Percentiles rank a stretch among this genome's conserved stretches.
These are phyloP conservation scores for Dioszegia hungarica DNA, from an alignment of 768 basidiomycete genomes.

Conservation along the genomic window DNA sequence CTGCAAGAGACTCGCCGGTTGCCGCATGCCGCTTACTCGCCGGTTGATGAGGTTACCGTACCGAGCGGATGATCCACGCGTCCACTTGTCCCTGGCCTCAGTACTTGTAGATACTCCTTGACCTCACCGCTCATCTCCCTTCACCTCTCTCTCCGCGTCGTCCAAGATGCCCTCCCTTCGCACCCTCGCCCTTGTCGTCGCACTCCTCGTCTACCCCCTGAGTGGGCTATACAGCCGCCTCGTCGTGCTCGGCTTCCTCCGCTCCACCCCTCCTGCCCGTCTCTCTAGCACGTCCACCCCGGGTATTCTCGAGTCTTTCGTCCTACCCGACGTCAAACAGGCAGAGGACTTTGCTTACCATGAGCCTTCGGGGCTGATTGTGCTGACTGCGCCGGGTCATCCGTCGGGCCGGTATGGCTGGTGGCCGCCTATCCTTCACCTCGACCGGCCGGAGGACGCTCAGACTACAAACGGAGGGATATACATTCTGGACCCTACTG, in stretches of 20 bases:
- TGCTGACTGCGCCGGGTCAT: constrained; percentile 16
- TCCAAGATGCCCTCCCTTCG: background rate
- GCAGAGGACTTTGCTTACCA: constrained; percentile 21
- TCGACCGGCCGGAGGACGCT: constrained; percentile 8
- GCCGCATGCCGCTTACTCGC: too few relatives aligned
- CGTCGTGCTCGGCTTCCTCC: background rate
- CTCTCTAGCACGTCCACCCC: background rate
- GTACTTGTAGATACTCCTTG: too few relatives aligned
- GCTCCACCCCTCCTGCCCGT: background rate
- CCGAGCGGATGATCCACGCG: too few relatives aligned
- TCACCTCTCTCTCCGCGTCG: too few relatives aligned
- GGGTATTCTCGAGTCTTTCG: background rate
- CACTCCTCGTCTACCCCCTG: background rate
- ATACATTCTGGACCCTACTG: constrained; percentile 21
- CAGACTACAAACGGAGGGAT: constrained; percentile 6
- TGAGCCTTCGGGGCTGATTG: constrained; percentile 5
- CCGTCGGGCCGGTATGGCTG: constrained; percentile 2
- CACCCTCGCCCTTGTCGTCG: background rate
- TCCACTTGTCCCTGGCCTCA: too few relatives aligned
- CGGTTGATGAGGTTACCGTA: too few relatives aligned
- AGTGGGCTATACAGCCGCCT: background rate
- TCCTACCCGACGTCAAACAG: constrained; percentile 13
- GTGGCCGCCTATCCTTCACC: constrained; percentile 15
- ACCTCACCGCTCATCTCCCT: too few relatives aligned
- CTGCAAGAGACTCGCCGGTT: too few relatives aligned